Evolutionary conservation across 2,329 filamentous ascomycete genomes (phyloP).

Genomic region (Rutstroemia sp.): DNA sequence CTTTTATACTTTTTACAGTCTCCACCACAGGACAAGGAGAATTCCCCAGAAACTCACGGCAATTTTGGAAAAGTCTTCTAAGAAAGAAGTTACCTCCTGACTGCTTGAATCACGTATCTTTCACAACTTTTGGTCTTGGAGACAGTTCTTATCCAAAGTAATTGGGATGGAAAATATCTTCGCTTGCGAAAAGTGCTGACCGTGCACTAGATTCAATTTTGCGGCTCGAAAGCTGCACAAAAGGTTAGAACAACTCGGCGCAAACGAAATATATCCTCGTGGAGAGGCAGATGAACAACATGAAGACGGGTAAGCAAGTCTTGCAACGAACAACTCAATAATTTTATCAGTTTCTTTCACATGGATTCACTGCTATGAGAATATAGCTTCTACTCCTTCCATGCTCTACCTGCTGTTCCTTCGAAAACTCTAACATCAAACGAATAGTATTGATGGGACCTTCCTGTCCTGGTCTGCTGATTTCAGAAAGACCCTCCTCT

Average conservation of each 20-base stretch:
- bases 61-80: slow-evolving; percentile 80
- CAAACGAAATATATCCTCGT: slow-evolving; percentile 63
- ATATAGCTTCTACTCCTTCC: not conserved
- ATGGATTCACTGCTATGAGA: not conserved
- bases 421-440: not conserved
- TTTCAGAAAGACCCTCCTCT: slow-evolving; percentile 59
- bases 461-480: slow-evolving; percentile 71
- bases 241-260: slow-evolving; percentile 76
- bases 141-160: slow-evolving; percentile 93
- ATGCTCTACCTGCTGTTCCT: not conserved
- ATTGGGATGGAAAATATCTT: slow-evolving; percentile 21
- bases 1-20: slow-evolving; percentile 68
- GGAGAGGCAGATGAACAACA: slow-evolving; percentile 94
- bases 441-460: slow-evolving; percentile 62
- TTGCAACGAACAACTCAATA: too few species aligned
- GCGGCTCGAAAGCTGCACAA: slow-evolving; percentile 83
- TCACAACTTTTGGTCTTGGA: slow-evolving; percentile 84
- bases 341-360: too few species aligned
- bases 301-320: slow-evolving; percentile 64
- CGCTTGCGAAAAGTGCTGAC: not conserved
- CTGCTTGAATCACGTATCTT: slow-evolving; percentile 61
- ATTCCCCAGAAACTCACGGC: slow-evolving; percentile 72
- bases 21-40: slow-evolving; percentile 96
- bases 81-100: slow-evolving; percentile 67
- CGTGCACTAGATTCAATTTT: slow-evolving; percentile 72